phyloP scores from a whole-genome alignment of 73 alveolate genomes.

The Blepharisma japonicum region DNA sequence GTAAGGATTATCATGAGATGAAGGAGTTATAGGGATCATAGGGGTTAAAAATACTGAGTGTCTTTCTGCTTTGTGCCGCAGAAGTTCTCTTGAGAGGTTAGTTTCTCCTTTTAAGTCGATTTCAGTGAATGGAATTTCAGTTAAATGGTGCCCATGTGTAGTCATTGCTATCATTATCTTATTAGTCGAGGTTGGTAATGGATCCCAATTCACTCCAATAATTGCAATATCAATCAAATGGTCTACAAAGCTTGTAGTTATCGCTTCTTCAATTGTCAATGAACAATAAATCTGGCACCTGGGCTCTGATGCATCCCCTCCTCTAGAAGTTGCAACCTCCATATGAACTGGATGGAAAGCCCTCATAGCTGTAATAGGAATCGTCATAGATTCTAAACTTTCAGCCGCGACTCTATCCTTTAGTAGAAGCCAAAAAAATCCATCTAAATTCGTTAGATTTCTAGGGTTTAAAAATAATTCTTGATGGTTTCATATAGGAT shows the following conservation, averaged over 20 bases:
- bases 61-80: slow-evolving; percentile 55
- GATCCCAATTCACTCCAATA: slow-evolving; percentile 87
- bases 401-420: slow-evolving; percentile 82
- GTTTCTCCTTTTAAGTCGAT: slow-evolving; percentile 78
- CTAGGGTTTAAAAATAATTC: slow-evolving; percentile 87
- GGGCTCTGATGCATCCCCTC: slow-evolving; percentile 73
- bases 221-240: slow-evolving; percentile 84
- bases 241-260: slow-evolving; percentile 78
- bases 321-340: slow-evolving; percentile 61
- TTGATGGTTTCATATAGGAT: slow-evolving; percentile 97
- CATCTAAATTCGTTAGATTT: slow-evolving; percentile 81
- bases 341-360: slow-evolving; percentile 95
- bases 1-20: slow-evolving; percentile 82
- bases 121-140: slow-evolving; percentile 78
- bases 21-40: slow-evolving; percentile 94
- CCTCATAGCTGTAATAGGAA: slow-evolving; percentile 82
- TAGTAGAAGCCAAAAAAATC: slow-evolving; percentile 85
- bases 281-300: slow-evolving; percentile 86
- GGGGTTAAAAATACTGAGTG: slow-evolving; percentile 82
- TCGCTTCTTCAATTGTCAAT: slow-evolving; percentile 82
- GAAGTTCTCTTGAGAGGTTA: slow-evolving; percentile 76
- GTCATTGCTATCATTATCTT: slow-evolving; percentile 86
- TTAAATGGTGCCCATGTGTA: slow-evolving; percentile 79
- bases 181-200: slow-evolving; percentile 84
- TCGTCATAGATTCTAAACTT: slow-evolving; percentile 83